Evolutionary conservation across 352 stramenopile species (phyloP), one percentile per base, ranked within the genome.

Genomic region (Thraustotheca clavata): DNA sequence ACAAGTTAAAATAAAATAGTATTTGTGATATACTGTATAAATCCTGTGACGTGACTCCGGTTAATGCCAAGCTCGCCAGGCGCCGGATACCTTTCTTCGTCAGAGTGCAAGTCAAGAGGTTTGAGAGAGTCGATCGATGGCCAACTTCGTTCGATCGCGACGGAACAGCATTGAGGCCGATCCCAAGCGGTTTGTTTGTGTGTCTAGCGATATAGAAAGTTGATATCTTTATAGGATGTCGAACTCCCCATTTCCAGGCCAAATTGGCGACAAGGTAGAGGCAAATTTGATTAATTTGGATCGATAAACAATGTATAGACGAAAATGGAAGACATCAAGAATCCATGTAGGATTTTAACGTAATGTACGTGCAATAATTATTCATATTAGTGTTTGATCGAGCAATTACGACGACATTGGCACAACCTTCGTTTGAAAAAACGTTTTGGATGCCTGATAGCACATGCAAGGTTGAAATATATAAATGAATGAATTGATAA

Each of bases 361-460:
- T 11, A 26, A 35, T 11, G 6, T 52, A 31, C 43, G 43, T 52
- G 43, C n/a, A 24, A 18, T 11, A 18, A 31, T n/a, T n/a, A n/a
- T n/a, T 26, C 43, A 31, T 43, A 16, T 43, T 52, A 52, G 43
- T 52, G 9, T 52, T 52, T 52, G 43, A 16, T 43, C 16, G 11
- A 24, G 43, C 31, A 24, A 24, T 24, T 31, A 24, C 39, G 39
- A 27, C 39, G 39, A 24, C 34, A 11, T 8, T 24, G 43, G 34
- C 43, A 18, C 43, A 24, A 31, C 43, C 43, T 6, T 35, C n/a
- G n/a, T 31, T 24, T 31, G 43, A 52, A 9, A 24, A 31, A 11
- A 52, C 43, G 43, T 52, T 52, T 62, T 94, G 85, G 85, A 94
- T 94, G 85, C 85, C 85, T 3, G 85, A 94, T 54, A 72, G 91